phyloP scores from a whole-genome alignment of 345 rosid genomes.

The Combretum micranthum region DNA sequence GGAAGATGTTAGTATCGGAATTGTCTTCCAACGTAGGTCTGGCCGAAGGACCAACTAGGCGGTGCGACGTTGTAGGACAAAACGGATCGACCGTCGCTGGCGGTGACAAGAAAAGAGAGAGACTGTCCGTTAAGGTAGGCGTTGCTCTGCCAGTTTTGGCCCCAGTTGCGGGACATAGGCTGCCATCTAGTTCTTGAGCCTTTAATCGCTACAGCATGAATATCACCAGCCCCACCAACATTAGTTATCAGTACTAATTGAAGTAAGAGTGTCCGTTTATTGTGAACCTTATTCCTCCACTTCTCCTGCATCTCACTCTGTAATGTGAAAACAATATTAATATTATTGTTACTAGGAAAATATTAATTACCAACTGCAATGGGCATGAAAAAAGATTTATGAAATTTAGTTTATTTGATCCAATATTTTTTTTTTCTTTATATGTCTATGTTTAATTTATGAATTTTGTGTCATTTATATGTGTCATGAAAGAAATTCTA shows the following conservation, averaged over 20 bases:
- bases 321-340: neutral
- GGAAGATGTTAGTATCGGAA: conserved; percentile 44
- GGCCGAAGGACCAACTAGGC: conserved; percentile 64
- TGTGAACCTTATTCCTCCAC: conserved; percentile 68
- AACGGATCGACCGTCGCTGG: conserved; percentile 53
- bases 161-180: conserved; percentile 78
- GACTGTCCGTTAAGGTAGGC: conserved; percentile 64
- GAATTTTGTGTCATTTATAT: no score
- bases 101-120: conserved; percentile 60
- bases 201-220: conserved; percentile 49
- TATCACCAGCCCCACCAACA: conserved; percentile 77
- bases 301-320: conserved; percentile 64
- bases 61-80: conserved; percentile 66
- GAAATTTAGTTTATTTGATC: no score
- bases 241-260: conserved; percentile 63
- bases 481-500: no score
- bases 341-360: neutral
- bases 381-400: no score
- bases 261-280: conserved; percentile 76
- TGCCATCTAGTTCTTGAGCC: conserved; percentile 65
- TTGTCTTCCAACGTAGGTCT: conserved; percentile 62
- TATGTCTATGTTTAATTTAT: no score
- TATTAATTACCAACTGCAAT: neutral
- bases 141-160: conserved; percentile 85
- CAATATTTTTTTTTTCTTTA: no score